Evolutionary conservation across 768 basidiomycete genomes (phyloP), one percentile per base, ranked within the genome.

Genomic region (Lactarius quietus): DNA sequence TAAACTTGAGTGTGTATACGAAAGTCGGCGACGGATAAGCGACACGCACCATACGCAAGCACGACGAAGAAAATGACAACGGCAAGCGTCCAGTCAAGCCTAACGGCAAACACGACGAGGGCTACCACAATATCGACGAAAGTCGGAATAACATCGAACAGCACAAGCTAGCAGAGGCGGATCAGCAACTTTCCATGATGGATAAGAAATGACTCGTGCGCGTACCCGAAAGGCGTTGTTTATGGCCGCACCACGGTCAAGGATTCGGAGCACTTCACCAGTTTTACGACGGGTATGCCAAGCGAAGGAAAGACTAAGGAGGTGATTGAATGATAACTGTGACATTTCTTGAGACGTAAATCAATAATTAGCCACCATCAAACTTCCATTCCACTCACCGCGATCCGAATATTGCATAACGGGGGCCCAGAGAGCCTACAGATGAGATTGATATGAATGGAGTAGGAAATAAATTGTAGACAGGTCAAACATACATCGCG

Each of bases 391-490:
- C 4, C 52, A 71, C 77, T 64, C 68, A 83, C 84, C 84, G 71
- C 88, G 78, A 72, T 95, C 92, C 0, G 90, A 92, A 73, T 86
- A 91, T 75, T 93, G 92, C 84, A 93, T 90, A 51, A 98, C 89
- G 1, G 93, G 92, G 2, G 88, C 83, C 90, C 93, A 95, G 3
- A 93, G 79, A 35, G 83, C 78, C 85, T 89, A 64, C 31, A 59
- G 54, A 56, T 52, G n/a, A 63, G 15, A 17, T 31, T n/a, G 29
- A 52, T 9, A 33, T 31, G 17, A 48, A 61, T 4, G 23, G 36
- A 3, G 7, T 3, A 12, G 5, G 12, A 56, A n/a, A 43, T 35
- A 39, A n/a, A 45, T 54, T 12, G 35, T 18, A 20, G 39, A 58
- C 29, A n/a, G 39, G 33, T 5, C 14, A 28, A n/a, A 71, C 72